Percentiles rank a stretch among this genome's conserved stretches.
Evolutionary conservation across 306 rosid species (phyloP).

Genomic region (Cajanus cajan): DNA sequence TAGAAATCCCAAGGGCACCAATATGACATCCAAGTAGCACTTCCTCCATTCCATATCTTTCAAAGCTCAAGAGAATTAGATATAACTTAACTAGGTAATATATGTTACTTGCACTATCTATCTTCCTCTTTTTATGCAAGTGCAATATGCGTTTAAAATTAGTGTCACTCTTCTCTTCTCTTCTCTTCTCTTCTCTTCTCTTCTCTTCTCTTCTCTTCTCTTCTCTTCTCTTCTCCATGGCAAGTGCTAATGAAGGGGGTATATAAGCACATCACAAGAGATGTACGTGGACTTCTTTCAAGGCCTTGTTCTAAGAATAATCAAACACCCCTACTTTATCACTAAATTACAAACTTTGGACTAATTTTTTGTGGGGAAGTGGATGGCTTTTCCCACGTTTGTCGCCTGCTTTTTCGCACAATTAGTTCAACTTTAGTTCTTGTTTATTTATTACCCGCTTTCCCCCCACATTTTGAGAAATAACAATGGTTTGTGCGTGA

Average conservation of each 20-base stretch:
- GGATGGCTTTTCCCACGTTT: constrained; percentile 16
- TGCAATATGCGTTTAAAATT: not conserved
- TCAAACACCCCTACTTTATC: constrained; percentile 34
- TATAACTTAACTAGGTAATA: not conserved
- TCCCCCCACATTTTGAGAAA: constrained; percentile 1
- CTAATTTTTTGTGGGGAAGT: constrained; percentile 13
- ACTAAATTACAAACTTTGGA: constrained; percentile 40
- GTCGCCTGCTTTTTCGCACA: not conserved
- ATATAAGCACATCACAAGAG: constrained; percentile 23
- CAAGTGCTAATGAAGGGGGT: not conserved
- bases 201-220: too few species aligned
- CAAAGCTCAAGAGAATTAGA: not conserved
- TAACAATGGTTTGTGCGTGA: not conserved
- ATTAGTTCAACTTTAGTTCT: constrained; percentile 23
- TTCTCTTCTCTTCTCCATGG: not conserved
- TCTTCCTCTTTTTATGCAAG: not conserved
- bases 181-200: too few species aligned
- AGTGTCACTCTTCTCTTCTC: not conserved
- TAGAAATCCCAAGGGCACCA: constrained; percentile 67
- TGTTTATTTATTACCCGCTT: not conserved
- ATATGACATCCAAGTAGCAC: constrained; percentile 73
- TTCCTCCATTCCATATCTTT: constrained; percentile 71
- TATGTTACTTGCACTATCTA: not conserved
- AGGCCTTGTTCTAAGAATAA: constrained; percentile 27
- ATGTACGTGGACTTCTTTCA: constrained; percentile 50